Evolutionary conservation across 495 filamentous ascomycete genomes (phyloP).

Genomic region (Tuber indicum): DNA sequence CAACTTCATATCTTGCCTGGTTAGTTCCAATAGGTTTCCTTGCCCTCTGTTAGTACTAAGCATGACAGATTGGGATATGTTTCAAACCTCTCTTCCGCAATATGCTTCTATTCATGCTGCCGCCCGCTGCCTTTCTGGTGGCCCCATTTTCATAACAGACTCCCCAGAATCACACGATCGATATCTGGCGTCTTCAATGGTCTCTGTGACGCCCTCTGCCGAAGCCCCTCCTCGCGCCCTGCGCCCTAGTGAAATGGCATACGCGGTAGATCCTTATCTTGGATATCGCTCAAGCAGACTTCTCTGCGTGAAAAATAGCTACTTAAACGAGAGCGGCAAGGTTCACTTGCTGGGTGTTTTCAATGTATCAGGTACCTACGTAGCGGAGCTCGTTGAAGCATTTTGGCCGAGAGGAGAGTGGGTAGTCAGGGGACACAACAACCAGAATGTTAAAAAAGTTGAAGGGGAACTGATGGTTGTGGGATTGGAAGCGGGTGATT

Average conservation of each 20-base stretch:
- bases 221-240: conserved; percentile 9
- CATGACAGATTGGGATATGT: conserved; percentile 87
- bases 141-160: conserved; percentile 89
- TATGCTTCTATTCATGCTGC: conserved; percentile 80
- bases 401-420: conserved; percentile 13
- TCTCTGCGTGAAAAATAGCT: conserved; percentile 19
- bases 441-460: neutral
- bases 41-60: neutral
- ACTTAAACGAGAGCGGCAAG: neutral
- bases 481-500: conserved; percentile 18
- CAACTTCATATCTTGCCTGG: conserved; percentile 55
- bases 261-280: conserved; percentile 23
- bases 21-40: neutral
- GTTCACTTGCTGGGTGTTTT: conserved; percentile 19
- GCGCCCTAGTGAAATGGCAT: conserved; percentile 19
- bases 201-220: conserved; percentile 11
- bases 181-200: conserved; percentile 64
- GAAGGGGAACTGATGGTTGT: conserved; percentile 17
- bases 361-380: conserved; percentile 20
- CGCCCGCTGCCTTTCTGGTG: conserved; percentile 77
- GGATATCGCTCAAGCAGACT: conserved; percentile 17
- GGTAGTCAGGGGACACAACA: conserved; percentile 17
- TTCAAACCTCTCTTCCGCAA: conserved; percentile 68
- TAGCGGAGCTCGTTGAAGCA: conserved; percentile 16
- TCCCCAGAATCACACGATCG: conserved; percentile 71